Conservation (phyloP, 768 basidiomycete species). For the Ramaria sp. region DNA sequence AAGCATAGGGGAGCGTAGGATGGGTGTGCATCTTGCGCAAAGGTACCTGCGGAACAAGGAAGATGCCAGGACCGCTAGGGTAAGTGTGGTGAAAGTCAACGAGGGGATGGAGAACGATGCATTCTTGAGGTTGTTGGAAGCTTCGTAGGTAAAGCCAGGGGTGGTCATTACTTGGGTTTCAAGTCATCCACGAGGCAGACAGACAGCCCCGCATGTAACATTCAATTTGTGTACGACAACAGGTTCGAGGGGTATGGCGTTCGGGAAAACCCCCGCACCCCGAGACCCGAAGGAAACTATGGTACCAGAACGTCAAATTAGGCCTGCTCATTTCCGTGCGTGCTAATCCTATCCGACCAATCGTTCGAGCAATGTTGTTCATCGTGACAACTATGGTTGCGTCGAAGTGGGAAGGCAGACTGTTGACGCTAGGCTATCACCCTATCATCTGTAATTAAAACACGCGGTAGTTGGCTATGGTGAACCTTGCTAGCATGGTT, state of each 20-base stretch:
- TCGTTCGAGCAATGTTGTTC: no score
- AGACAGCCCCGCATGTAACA: background rate
- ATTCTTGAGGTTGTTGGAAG: conserved; percentile 27
- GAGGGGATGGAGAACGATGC: conserved; percentile 42
- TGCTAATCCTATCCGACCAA: no score
- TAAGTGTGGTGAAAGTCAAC: conserved; percentile 40
- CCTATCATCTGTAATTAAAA: no score
- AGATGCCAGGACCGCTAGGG: conserved; percentile 15
- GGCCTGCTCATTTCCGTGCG: no score
- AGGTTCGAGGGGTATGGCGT: background rate
- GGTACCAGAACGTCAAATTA: no score
- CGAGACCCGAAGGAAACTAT: background rate
- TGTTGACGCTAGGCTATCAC: no score
- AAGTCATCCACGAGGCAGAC: background rate
- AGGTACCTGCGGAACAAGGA: conserved; percentile 34
- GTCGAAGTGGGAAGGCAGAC: background rate
- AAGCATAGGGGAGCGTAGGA: conserved; percentile 34
- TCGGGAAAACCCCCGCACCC: background rate
- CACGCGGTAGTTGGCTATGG: no score
- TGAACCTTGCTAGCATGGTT: no score
- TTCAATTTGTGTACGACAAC: background rate
- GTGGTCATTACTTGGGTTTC: background rate
- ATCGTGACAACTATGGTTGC: background rate
- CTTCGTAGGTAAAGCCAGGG: background rate
- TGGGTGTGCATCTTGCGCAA: conserved; percentile 48